phyloP scores from a whole-genome alignment of 2,329 filamentous ascomycete species.

The Fusarium tricinctum region DNA sequence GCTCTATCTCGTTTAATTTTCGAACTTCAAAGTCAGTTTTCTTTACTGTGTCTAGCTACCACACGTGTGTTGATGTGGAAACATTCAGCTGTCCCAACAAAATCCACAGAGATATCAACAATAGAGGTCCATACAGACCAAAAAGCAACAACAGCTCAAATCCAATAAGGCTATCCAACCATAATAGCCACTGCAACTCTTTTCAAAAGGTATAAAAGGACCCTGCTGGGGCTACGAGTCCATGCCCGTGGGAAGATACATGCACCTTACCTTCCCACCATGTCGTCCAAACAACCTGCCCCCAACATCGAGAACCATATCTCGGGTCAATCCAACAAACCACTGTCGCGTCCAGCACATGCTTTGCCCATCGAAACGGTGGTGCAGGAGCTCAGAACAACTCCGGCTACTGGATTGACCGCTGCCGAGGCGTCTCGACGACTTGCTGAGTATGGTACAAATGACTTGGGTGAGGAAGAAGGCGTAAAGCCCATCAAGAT shows the following conservation, averaged over 20 bases:
- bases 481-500: conserved; percentile 74
- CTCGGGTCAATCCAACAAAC: conserved; percentile 62
- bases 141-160: too few species aligned
- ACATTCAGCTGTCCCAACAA: too few species aligned
- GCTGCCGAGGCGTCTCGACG: conserved; percentile 66
- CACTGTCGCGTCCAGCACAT: conserved; percentile 74
- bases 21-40: too few species aligned
- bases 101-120: too few species aligned
- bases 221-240: too few species aligned
- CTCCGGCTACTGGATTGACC: conserved; percentile 70
- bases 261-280: neutral
- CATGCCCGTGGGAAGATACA: too few species aligned
- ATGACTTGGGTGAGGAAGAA: conserved; percentile 72
- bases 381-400: conserved; percentile 67
- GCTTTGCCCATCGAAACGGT: conserved; percentile 67
- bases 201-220: too few species aligned
- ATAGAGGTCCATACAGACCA: too few species aligned
- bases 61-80: too few species aligned
- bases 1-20: neutral
- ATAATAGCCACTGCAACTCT: too few species aligned
- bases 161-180: too few species aligned
- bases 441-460: conserved; percentile 70
- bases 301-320: conserved; percentile 40
- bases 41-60: too few species aligned
- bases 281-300: conserved; percentile 1